These are phyloP conservation scores for Trichoderma semiorbis DNA, from an alignment of 2,329 filamentous ascomycete genomes.

Conservation along the genomic window DNA sequence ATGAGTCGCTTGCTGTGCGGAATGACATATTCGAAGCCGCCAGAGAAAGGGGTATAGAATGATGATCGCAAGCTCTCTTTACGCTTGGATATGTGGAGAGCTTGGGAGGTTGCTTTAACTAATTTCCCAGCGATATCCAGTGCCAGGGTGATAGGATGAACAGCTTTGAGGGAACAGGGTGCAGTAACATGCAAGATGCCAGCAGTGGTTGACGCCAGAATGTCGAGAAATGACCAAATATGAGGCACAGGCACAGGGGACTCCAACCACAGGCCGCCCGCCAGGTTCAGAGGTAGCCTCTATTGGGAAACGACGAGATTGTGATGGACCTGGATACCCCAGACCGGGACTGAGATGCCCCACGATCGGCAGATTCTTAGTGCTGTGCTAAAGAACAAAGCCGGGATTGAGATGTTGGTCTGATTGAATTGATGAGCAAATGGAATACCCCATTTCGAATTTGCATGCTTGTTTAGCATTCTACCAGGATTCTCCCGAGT, in stretches of 20 bases:
- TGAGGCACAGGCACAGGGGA: background rate
- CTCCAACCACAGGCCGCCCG: background rate
- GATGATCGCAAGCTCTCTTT: slow-evolving; percentile 10
- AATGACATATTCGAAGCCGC: background rate
- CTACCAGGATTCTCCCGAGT: background rate
- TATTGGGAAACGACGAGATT: background rate
- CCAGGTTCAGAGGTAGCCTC: background rate
- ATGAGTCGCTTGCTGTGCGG: background rate
- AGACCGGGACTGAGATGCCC: background rate
- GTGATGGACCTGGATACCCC: slow-evolving; percentile 9
- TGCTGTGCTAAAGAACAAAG: background rate
- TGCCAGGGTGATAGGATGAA: background rate
- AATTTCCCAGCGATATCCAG: background rate
- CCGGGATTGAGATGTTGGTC: background rate
- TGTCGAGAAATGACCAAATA: background rate
- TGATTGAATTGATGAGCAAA: background rate
- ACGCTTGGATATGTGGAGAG: background rate
- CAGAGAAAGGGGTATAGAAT: background rate
- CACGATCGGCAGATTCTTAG: slow-evolving; percentile 6
- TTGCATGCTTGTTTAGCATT: background rate
- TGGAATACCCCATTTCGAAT: background rate
- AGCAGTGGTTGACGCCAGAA: background rate
- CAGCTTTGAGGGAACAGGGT: background rate
- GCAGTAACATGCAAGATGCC: background rate
- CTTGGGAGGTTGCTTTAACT: background rate